Evolutionary conservation across 2,329 filamentous ascomycete species (phyloP).

Genomic region (Pseudogymnoascus sp.): DNA sequence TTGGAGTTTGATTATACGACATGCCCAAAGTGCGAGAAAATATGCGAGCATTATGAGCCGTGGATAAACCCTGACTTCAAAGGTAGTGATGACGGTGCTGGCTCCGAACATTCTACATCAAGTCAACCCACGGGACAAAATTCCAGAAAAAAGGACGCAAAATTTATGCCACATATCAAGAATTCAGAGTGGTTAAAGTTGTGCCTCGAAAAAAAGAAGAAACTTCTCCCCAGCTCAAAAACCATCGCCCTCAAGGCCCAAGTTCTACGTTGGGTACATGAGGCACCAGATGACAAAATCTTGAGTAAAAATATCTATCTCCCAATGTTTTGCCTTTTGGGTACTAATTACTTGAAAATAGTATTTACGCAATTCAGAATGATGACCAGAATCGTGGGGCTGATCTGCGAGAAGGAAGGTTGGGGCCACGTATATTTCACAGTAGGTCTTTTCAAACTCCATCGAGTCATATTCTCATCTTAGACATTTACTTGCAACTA

Average conservation of each 20-base stretch:
- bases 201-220: constrained; percentile 16
- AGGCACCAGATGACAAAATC: constrained; percentile 43
- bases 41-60: neutral
- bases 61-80: neutral
- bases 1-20: neutral
- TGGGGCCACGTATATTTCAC: constrained; percentile 37
- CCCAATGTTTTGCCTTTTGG: neutral
- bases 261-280: constrained; percentile 32
- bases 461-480: neutral
- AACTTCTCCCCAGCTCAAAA: constrained; percentile 32
- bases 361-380: constrained; percentile 51
- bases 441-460: constrained; percentile 19
- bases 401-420: constrained; percentile 39
- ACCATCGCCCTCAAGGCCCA: constrained; percentile 28
- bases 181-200: constrained; percentile 20
- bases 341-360: constrained; percentile 25
- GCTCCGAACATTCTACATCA: neutral
- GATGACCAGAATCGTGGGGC: constrained; percentile 41
- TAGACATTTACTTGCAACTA: neutral
- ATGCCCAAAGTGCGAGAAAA: neutral
- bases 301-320: neutral
- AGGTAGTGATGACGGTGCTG: neutral
- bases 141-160: neutral
- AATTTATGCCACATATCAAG: constrained; percentile 20
- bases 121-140: neutral